These are phyloP conservation scores for Barnettozyma californica DNA, from an alignment of 805 yeast genomes.

Conservation along the genomic window DNA sequence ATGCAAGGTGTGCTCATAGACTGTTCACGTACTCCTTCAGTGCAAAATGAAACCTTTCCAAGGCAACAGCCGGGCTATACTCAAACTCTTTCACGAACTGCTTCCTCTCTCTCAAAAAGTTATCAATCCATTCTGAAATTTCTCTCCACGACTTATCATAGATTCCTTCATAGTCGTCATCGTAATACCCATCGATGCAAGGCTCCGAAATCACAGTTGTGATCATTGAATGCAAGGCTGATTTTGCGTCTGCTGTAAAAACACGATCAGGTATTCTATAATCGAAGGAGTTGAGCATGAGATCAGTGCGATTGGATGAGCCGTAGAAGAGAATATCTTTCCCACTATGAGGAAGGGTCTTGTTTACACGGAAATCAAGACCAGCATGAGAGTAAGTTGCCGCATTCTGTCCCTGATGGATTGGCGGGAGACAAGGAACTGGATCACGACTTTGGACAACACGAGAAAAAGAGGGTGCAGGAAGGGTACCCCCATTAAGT, in stretches of 20 bases:
- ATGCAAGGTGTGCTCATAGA: neutral
- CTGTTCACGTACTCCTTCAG: neutral
- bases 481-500: conserved; percentile 28
- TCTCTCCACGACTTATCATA: neutral
- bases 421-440: conserved; percentile 57
- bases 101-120: neutral
- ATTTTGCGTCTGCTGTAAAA: conserved; percentile 1
- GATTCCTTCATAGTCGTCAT: neutral
- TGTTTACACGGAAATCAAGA: conserved; percentile 29
- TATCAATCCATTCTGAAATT: neutral
- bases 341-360: conserved; percentile 31
- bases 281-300: neutral
- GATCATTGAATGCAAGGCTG: conserved; percentile 17
- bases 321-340: conserved; percentile 16
- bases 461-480: conserved; percentile 36
- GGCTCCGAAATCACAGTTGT: conserved; percentile 21
- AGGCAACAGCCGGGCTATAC: neutral
- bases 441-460: conserved; percentile 54
- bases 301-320: conserved; percentile 11
- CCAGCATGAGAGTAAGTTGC: conserved; percentile 30
- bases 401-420: conserved; percentile 13
- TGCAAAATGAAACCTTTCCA: neutral
- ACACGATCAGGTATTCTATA: neutral
- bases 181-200: conserved; percentile 15
- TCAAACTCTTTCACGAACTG: neutral